Conservation (phyloP, 2,329 filamentous ascomycete genomes). For the Fusarium vanettenii region DNA sequence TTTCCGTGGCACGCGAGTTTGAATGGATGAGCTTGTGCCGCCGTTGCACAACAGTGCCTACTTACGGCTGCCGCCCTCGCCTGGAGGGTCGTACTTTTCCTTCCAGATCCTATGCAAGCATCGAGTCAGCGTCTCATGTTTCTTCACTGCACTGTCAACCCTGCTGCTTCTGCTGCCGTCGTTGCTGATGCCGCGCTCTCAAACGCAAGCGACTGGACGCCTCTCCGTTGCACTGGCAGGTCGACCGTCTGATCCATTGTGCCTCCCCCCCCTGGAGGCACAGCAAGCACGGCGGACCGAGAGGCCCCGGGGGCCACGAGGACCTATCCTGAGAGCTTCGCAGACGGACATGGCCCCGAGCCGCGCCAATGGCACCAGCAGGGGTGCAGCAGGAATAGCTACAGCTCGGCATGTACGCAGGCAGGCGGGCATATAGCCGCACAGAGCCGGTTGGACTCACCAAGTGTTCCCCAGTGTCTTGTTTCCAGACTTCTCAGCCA, state of each 20-base stretch:
- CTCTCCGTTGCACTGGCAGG: constrained; percentile 12
- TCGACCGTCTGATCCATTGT: constrained; percentile 8
- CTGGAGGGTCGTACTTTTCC: constrained; percentile 81
- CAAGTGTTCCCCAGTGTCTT: constrained; percentile 95
- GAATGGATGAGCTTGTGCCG: not conserved
- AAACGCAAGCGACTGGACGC: constrained; percentile 12
- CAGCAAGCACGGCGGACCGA: not conserved
- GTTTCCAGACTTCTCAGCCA: constrained; percentile 88
- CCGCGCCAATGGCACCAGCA: constrained; percentile 22
- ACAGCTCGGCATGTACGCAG: constrained; percentile 10
- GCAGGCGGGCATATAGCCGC: constrained; percentile 23
- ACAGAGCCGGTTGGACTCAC: constrained; percentile 66
- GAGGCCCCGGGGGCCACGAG: constrained; percentile 11
- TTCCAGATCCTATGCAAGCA: constrained; percentile 87
- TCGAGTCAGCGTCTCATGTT: constrained; percentile 27
- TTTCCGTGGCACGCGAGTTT: constrained; percentile 17
- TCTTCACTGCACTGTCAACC: not conserved
- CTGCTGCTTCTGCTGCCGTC: not conserved
- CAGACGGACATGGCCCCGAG: constrained; percentile 1
- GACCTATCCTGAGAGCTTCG: constrained; percentile 27
- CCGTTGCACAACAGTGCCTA: constrained; percentile 24
- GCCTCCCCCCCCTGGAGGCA: not conserved
- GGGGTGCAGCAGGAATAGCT: constrained; percentile 10
- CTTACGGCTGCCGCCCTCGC: constrained; percentile 55
- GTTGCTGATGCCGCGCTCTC: not conserved